Evolutionary conservation across 2,329 filamentous ascomycete species (phyloP), one percentile per base, ranked within the genome.

Genomic region (Scleromitrula shiraiana): DNA sequence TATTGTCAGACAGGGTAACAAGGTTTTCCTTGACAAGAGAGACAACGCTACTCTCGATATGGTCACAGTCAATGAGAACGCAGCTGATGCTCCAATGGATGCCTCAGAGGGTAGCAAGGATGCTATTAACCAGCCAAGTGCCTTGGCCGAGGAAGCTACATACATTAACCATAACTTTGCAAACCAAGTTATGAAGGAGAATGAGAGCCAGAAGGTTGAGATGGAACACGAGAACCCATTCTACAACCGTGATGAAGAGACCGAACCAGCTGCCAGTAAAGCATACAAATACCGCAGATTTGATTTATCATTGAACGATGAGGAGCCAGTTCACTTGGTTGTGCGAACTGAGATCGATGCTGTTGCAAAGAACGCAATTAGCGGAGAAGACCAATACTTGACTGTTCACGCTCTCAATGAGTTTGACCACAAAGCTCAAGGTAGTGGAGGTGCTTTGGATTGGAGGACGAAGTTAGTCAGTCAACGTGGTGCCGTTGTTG

Each of bases 121-220:
- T 66, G 75, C 78, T 56, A 85, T 98, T 71, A 98, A 98, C 79
- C 89, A 89, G 64, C 93, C 93, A n/a, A 73, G 75, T 47, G 88
- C 90, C 46, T 82, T 98, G 50, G 91, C 94, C 63, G 85, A 96
- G 68, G 93, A 98, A 72, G 93, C 93, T 47, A 98, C 93, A 44
- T 94, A 96, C 75, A 98, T 98, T 79, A 98, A 98, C 80, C 93
- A 97, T 78, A 95, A 97, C 76, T 98, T 98, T 69, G 86, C 88
- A 59, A 88, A 95, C 69, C 93, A 98, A 75, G 88, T 94, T 43
- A 90, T 98, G 57, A 70, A 80, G 60, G 93, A 98, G 74, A 85
- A 77, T 59, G 80, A 88, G 55, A 76, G 73, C 54, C 73, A 80
- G 66, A 94, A 93, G 75, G 76, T 89, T 56, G 79, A 86, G 59